Conservation (phyloP, 768 basidiomycete species). For the Termitomyces sp. region DNA sequence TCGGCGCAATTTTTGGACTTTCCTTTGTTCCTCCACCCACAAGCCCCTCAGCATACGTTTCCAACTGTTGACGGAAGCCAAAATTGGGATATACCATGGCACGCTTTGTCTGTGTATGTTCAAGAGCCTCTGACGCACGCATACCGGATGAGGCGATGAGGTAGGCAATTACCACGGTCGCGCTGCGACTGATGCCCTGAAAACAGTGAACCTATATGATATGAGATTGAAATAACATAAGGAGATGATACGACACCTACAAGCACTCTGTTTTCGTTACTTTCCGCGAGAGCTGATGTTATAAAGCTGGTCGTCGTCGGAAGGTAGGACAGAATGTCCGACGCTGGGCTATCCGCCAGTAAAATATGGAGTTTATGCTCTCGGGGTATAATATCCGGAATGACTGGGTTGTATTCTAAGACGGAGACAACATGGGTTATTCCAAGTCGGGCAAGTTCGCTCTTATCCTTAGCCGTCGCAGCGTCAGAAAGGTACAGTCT, state of each 20-base stretch:
- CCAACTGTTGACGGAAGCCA: conserved; percentile 60
- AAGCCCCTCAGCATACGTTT: conserved; percentile 26
- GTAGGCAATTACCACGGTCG: conserved; percentile 74
- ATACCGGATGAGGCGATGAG: conserved; percentile 49
- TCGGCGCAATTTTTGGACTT: conserved; percentile 8
- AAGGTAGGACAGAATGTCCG: conserved; percentile 28
- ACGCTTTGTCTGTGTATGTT: conserved; percentile 49
- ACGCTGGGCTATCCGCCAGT: conserved; percentile 23
- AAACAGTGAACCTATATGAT: conserved; percentile 66
- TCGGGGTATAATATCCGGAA: conserved; percentile 39
- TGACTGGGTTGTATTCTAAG: conserved; percentile 42
- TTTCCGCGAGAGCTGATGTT: conserved; percentile 23
- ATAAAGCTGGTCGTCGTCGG: conserved; percentile 32
- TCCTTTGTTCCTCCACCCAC: conserved; percentile 10
- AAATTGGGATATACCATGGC: conserved; percentile 59
- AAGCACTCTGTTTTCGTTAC: conserved; percentile 31
- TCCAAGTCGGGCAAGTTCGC: conserved; percentile 46
- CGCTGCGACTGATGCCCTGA: conserved; percentile 69
- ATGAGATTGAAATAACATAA: not conserved
- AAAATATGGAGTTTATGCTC: conserved; percentile 43
- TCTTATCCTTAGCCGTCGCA: conserved; percentile 43
- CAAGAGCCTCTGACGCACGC: conserved; percentile 47
- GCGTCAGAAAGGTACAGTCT: conserved; percentile 62
- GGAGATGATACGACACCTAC: conserved; percentile 17
- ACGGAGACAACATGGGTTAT: conserved; percentile 73